Percentiles rank a stretch among this genome's conserved stretches.
phyloP scores from a whole-genome alignment of 371 early-diverging fungal species.

The Choanephora cucurbitarum region DNA sequence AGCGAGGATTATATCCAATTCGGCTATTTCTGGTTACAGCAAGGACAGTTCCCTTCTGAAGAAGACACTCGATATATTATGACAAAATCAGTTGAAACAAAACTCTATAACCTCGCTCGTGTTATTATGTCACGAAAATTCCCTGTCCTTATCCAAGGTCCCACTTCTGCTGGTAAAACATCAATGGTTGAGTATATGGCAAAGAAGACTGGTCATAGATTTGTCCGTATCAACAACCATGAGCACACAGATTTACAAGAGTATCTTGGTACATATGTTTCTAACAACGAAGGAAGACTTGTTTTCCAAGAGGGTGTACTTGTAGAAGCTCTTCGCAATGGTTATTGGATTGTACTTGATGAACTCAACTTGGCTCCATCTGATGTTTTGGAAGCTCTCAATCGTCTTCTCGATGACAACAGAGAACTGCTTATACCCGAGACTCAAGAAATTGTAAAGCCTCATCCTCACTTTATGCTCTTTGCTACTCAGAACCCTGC shows the following conservation, averaged over 20 bases:
- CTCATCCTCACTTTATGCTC: constrained; percentile 98
- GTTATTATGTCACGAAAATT: constrained; percentile 90
- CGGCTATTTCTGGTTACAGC: constrained; percentile 86
- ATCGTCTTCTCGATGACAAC: constrained; percentile 99
- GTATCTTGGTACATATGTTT: constrained; percentile 95
- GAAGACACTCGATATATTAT: constrained; percentile 78
- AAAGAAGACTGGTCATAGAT: constrained; percentile 87
- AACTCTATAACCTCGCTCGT: constrained; percentile 88
- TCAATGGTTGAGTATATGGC: constrained; percentile 98
- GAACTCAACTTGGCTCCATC: constrained; percentile 99
- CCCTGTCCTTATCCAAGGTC: constrained; percentile 99
- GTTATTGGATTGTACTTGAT: constrained; percentile 99
- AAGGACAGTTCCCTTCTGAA: constrained; percentile 59
- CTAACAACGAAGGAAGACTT: constrained; percentile 78
- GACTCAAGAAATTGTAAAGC: constrained; percentile 93
- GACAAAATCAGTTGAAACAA: constrained; percentile 84
- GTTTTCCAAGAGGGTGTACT: constrained; percentile 98
- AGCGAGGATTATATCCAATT: constrained; percentile 72
- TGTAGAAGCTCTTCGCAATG: constrained; percentile 94
- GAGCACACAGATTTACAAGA: constrained; percentile 99
- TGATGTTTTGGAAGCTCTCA: constrained; percentile 99
- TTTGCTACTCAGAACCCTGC: constrained; percentile 99
- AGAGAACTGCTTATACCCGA: constrained; percentile 97
- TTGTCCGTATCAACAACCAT: constrained; percentile 99
- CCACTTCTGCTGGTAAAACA: constrained; percentile 99